These are phyloP conservation scores for Metarhizium album DNA, from an alignment of 2,329 filamentous ascomycete species.

Conservation along the genomic window DNA sequence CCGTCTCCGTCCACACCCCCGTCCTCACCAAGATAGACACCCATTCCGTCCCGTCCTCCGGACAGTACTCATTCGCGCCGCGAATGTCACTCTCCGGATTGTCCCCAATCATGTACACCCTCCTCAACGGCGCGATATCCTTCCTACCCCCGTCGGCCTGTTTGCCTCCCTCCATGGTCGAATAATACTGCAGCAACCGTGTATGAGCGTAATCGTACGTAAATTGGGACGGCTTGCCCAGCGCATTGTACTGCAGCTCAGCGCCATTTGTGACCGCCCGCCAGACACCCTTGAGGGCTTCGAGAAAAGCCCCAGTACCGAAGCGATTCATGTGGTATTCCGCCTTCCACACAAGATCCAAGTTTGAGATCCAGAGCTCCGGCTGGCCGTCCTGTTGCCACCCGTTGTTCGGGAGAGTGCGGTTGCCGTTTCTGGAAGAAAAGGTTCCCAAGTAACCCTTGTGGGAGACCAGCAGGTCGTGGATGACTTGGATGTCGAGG, in stretches of 20 bases:
- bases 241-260: conserved; percentile 50
- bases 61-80: conserved; percentile 69
- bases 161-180: conserved; percentile 14
- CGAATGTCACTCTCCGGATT: conserved; percentile 84
- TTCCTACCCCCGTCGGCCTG: conserved; percentile 9
- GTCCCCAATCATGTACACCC: conserved; percentile 91
- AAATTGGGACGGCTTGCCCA: conserved; percentile 70
- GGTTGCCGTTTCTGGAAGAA: conserved; percentile 58
- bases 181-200: conserved; percentile 45
- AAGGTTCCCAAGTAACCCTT: conserved; percentile 73
- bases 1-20: conserved; percentile 54
- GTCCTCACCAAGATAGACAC: conserved; percentile 66
- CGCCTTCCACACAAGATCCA: conserved; percentile 83
- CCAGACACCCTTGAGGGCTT: conserved; percentile 75
- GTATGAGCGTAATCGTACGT: conserved; percentile 79
- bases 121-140: conserved; percentile 52
- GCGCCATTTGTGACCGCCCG: conserved; percentile 54
- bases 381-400: conserved; percentile 79
- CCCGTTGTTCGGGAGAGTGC: conserved; percentile 56
- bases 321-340: conserved; percentile 76
- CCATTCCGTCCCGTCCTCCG: conserved; percentile 62
- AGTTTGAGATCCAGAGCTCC: conserved; percentile 75
- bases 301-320: conserved; percentile 84
- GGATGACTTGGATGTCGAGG: conserved; percentile 72
- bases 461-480: conserved; percentile 71